Percentiles rank a stretch among this genome's conserved stretches.
Conservation (phyloP, 169 alveolate genomes). For the Ichthyophthirius multifiliis region DNA sequence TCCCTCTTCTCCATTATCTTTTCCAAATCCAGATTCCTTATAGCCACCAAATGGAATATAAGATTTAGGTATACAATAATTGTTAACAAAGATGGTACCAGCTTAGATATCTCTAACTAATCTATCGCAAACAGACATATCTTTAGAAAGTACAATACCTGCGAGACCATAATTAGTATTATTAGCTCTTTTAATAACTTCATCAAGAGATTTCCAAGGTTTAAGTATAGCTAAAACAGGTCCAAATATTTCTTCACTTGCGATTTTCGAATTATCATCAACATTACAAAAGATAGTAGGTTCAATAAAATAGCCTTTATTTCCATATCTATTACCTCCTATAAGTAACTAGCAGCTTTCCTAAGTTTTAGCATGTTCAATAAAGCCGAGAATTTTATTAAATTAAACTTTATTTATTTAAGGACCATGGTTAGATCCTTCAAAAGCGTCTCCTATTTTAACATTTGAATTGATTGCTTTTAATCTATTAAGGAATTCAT, state of each 20-base stretch:
- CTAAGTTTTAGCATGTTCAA: slow-evolving; percentile 61
- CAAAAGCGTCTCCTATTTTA: slow-evolving; percentile 68
- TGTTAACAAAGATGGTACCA: slow-evolving; percentile 79
- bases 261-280: slow-evolving; percentile 76
- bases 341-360: slow-evolving; percentile 78
- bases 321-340: slow-evolving; percentile 79
- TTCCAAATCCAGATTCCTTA: slow-evolving; percentile 82
- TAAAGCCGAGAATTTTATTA: slow-evolving; percentile 59
- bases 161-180: slow-evolving; percentile 84
- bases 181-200: slow-evolving; percentile 82
- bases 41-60: slow-evolving; percentile 88
- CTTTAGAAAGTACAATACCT: slow-evolving; percentile 78
- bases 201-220: slow-evolving; percentile 58
- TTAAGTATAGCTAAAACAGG: slow-evolving; percentile 71
- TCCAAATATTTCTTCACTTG: slow-evolving; percentile 89
- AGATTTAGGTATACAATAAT: slow-evolving; percentile 48
- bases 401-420: slow-evolving; percentile 65
- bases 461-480: slow-evolving; percentile 17
- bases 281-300: slow-evolving; percentile 85
- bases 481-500: slow-evolving; percentile 62
- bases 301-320: slow-evolving; percentile 75
- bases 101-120: slow-evolving; percentile 61
- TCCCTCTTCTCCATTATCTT: slow-evolving; percentile 77
- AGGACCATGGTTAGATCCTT: slow-evolving; percentile 79
- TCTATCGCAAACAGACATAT: slow-evolving; percentile 63